Conservation (phyloP, 1,284 basidiomycete species). For the Boletus semigastroideus region DNA sequence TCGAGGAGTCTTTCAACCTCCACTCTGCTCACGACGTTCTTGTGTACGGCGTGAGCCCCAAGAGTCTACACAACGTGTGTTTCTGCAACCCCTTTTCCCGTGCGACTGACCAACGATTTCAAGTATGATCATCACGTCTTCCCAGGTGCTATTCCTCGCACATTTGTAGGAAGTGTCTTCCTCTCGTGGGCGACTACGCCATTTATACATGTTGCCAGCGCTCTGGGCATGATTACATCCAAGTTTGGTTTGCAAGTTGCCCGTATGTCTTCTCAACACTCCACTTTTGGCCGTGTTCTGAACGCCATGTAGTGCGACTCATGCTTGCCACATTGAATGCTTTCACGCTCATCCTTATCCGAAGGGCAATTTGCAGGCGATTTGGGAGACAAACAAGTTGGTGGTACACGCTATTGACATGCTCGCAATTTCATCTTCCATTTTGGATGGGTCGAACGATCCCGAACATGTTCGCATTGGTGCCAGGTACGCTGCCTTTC, state of each 20-base stretch:
- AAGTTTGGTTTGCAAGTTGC: conserved; percentile 66
- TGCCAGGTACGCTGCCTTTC: conserved; percentile 56
- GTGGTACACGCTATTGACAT: conserved; percentile 68
- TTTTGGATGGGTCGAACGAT: conserved; percentile 94
- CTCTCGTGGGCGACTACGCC: conserved; percentile 57
- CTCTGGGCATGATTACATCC: conserved; percentile 43
- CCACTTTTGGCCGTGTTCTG: background rate
- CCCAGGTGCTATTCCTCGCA: conserved; percentile 87
- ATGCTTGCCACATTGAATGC: conserved; percentile 71
- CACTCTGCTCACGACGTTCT: conserved; percentile 91
- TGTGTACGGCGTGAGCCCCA: conserved; percentile 61
- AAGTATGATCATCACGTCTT: conserved; percentile 92
- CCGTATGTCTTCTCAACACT: conserved; percentile 41
- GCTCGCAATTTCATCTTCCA: conserved; percentile 86
- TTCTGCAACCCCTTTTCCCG: background rate
- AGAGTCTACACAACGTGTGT: conserved; percentile 51
- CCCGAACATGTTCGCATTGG: conserved; percentile 91
- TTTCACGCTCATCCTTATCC: conserved; percentile 61
- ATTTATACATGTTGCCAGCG: conserved; percentile 41
- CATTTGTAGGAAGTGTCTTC: conserved; percentile 74
- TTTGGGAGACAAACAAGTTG: conserved; percentile 61
- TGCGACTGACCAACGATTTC: conserved; percentile 12
- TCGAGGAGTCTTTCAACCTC: conserved; percentile 96
- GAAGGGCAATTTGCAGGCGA: conserved; percentile 58
- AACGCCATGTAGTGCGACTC: conserved; percentile 60